These are phyloP conservation scores for Lobulomyces angularis DNA, from an alignment of 192 early-diverging fungal genomes.

Conservation along the genomic window DNA sequence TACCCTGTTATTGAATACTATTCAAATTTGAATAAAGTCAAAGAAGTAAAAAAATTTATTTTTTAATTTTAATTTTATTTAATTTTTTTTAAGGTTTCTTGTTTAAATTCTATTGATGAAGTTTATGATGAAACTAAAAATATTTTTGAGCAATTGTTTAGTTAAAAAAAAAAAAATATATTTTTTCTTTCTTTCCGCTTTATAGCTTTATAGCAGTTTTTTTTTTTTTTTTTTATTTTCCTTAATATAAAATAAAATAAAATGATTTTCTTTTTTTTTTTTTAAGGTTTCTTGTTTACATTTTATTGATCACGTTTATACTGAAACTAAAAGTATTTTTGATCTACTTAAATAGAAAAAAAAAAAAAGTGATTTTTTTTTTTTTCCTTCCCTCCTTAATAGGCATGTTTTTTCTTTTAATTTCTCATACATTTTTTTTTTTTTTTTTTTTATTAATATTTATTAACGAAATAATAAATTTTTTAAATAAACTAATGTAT, in stretches of 20 bases:
- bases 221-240: no score
- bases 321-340: slow-evolving; percentile 44
- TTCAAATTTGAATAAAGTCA: slow-evolving; percentile 63
- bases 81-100: slow-evolving; percentile 16
- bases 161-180: neutral
- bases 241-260: no score
- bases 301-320: slow-evolving; percentile 55
- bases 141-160: slow-evolving; percentile 37
- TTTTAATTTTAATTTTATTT: neutral
- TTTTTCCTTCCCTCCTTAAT: no score
- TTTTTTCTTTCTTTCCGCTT: no score
- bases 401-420: no score
- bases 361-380: no score
- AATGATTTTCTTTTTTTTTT: neutral
- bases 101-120: slow-evolving; percentile 45
- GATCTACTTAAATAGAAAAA: slow-evolving; percentile 19
- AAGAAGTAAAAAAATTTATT: slow-evolving; percentile 36
- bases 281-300: slow-evolving; percentile 34
- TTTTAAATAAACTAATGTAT: no score
- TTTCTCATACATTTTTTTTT: no score
- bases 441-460: no score
- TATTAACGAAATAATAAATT: no score
- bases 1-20: slow-evolving; percentile 86
- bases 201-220: no score
- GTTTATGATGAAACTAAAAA: slow-evolving; percentile 56